These are phyloP conservation scores for Suhomyces bolitotheri DNA, from an alignment of 1,139 yeast genomes.

Conservation along the genomic window DNA sequence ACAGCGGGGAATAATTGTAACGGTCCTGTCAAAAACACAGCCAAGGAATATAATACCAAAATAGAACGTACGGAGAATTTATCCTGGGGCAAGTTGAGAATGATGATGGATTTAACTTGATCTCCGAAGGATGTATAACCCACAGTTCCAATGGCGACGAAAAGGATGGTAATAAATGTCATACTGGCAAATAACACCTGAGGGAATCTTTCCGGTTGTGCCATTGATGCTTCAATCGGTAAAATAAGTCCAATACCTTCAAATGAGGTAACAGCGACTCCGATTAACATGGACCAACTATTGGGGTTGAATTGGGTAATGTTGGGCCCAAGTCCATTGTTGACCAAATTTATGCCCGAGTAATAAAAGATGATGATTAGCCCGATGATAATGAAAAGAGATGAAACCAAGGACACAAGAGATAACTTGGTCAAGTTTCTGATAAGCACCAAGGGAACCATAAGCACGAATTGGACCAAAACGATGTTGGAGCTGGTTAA, in stretches of 20 bases:
- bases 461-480: slow-evolving; percentile 53
- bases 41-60: slow-evolving; percentile 66
- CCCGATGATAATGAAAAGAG: slow-evolving; percentile 64
- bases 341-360: slow-evolving; percentile 46
- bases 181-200: slow-evolving; percentile 61
- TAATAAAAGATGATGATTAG: slow-evolving; percentile 62
- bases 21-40: slow-evolving; percentile 75
- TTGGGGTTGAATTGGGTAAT: slow-evolving; percentile 54
- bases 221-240: slow-evolving; percentile 78
- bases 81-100: slow-evolving; percentile 67
- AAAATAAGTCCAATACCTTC: slow-evolving; percentile 80
- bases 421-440: slow-evolving; percentile 73
- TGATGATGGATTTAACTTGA: slow-evolving; percentile 64
- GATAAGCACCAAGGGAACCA: slow-evolving; percentile 69
- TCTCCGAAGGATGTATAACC: slow-evolving; percentile 75
- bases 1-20: slow-evolving; percentile 77
- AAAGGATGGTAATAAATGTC: slow-evolving; percentile 56
- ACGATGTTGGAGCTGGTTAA: slow-evolving; percentile 41
- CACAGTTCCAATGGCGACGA: slow-evolving; percentile 61
- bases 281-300: slow-evolving; percentile 72
- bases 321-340: slow-evolving; percentile 52
- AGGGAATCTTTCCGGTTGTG: slow-evolving; percentile 69
- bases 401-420: slow-evolving; percentile 64
- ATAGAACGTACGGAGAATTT: slow-evolving; percentile 64
- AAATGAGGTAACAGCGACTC: slow-evolving; percentile 79